Base-by-base conservation (phyloP, 805 yeast species). In the Candida ulmi region DNA sequence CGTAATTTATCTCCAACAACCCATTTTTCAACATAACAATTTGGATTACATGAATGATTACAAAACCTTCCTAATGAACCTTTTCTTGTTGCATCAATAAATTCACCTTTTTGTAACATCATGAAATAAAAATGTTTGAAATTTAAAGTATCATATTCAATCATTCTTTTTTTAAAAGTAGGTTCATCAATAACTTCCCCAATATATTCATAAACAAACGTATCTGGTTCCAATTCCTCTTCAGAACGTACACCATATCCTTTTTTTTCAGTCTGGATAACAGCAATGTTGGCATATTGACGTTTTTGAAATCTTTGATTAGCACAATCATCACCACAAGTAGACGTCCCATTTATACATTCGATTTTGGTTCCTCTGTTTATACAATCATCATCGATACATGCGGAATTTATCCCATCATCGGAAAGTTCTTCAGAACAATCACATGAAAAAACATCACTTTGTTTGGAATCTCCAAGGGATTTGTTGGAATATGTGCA, bases 11-110 rank as follows among this genome's bases (percentile, higher is more conserved):
- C 86, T 23, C 88, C 88, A 12, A 91, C 98, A 15, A 90, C 93
- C 99, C 99, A 91, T 66, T 91, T 91, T 61, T 91, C 96, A 32
- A 91, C 96, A 52, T 76, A 87, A 17, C 95, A 91, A 60, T 93
- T 93, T 11, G 99, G 99, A 53, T 77, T 80, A 61, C 99, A 91
- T 17, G 96, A 87, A 63, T 91, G 99, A 62, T 91, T 91, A 57
- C 93, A 84, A 64, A 90, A 93, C 41, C 99, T 71, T 2, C 95
- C 96, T 40, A 91, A 62, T 16, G 88, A 78, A 8, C 98, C 99
- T 63, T 77, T 83, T 36, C 72, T 72, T 2, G 98, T 91, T 35
- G 99, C 99, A 62, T 91, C 99, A 42, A 91, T 87, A 57, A 88
- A 93, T 57, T 91, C 91, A 43, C 88, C 88, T 58, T 81, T 85